These are phyloP conservation scores for Cercospora sojina DNA, from an alignment of 2,329 filamentous ascomycete species.

Conservation along the genomic window DNA sequence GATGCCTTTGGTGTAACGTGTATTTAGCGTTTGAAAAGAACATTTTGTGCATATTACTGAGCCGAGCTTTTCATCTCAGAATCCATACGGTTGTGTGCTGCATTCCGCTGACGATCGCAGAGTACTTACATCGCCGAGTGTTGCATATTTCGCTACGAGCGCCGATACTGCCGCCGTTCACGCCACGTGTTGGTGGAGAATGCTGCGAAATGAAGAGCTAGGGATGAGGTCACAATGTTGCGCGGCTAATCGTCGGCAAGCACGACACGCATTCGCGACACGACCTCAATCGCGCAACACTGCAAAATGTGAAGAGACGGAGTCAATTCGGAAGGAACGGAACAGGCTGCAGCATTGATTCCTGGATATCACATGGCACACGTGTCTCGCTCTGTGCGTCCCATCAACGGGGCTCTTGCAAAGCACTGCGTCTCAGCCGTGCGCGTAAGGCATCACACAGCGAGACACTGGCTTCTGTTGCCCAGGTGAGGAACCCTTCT, in stretches of 20 bases:
- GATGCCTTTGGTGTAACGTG: constrained; percentile 16
- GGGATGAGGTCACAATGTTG: not conserved
- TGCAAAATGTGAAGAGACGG: not conserved
- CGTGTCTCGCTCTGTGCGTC: not conserved
- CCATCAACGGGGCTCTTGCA: not conserved
- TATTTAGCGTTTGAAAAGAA: constrained; percentile 18
- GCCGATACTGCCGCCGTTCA: not conserved
- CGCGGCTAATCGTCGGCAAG: not conserved
- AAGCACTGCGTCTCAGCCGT: no score
- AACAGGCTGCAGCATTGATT: not conserved
- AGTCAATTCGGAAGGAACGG: not conserved
- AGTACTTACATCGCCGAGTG: not conserved
- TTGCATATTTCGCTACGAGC: not conserved
- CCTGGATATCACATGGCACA: not conserved
- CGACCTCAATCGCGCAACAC: not conserved
- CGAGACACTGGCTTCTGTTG: not conserved
- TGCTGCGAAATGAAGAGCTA: not conserved
- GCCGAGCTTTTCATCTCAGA: not conserved
- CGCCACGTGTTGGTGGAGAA: not conserved
- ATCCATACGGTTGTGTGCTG: not conserved
- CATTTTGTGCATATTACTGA: constrained; percentile 11
- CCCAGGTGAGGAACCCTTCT: not conserved
- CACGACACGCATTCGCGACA: not conserved
- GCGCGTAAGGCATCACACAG: not conserved
- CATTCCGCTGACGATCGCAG: not conserved